Percentiles rank a stretch among this genome's conserved stretches.
phyloP scores from a whole-genome alignment of 176 grass and related monocot genomes.

The Aegilops longissima region DNA sequence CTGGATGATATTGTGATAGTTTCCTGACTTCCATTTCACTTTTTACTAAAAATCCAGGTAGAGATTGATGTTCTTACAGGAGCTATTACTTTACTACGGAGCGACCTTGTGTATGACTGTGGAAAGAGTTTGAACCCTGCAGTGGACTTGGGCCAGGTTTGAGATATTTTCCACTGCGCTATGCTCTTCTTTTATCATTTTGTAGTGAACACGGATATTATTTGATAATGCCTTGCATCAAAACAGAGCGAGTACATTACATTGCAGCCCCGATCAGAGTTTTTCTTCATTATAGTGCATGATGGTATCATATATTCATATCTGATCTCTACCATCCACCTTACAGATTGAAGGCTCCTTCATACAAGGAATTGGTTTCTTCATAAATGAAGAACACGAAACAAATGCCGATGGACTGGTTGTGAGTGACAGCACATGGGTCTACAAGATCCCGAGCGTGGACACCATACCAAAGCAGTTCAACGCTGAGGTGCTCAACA shows the following conservation, averaged over 20 bases:
- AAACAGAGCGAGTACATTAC: background rate
- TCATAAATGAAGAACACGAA: slow-evolving; percentile 53
- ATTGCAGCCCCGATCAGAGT: background rate
- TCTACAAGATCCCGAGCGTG: slow-evolving; percentile 69
- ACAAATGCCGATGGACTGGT: slow-evolving; percentile 52
- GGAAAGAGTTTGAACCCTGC: slow-evolving; percentile 78
- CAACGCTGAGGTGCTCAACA: slow-evolving; percentile 59
- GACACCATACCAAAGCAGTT: slow-evolving; percentile 65
- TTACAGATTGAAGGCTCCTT: slow-evolving; percentile 59
- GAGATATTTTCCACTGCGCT: background rate
- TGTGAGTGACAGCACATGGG: slow-evolving; percentile 55
- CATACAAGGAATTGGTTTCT: slow-evolving; percentile 65
- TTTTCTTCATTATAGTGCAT: background rate
- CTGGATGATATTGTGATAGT: background rate
- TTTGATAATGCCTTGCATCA: background rate
- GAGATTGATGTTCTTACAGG: slow-evolving; percentile 72
- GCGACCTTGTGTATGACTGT: slow-evolving; percentile 70
- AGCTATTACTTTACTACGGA: slow-evolving; percentile 52
- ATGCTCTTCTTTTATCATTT: background rate
- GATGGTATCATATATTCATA: background rate
- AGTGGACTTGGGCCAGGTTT: slow-evolving; percentile 76
- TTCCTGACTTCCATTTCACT: background rate
- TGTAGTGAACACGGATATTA: background rate
- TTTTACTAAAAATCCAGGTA: background rate
- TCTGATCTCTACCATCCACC: background rate